Evolutionary conservation across 768 basidiomycete species (phyloP).

Genomic region (Ephemerocybe angulata): DNA sequence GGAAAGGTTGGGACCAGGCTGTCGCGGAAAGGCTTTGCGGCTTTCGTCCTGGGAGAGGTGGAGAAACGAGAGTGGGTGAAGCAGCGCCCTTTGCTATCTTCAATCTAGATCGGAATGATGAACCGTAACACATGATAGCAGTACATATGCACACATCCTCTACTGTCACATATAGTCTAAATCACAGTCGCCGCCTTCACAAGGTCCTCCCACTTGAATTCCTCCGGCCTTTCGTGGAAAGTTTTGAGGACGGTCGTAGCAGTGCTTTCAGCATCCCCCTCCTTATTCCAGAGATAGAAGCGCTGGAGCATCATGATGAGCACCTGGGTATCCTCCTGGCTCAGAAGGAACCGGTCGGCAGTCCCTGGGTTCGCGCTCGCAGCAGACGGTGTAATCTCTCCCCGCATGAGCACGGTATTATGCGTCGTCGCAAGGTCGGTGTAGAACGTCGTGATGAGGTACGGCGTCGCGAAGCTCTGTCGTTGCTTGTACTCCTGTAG

Average conservation of each 20-base stretch:
- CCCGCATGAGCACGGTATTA: slow-evolving; percentile 79
- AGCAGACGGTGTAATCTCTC: slow-evolving; percentile 80
- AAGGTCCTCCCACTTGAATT: slow-evolving; percentile 82
- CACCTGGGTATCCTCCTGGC: slow-evolving; percentile 80
- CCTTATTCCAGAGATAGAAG: slow-evolving; percentile 70
- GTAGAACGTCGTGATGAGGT: slow-evolving; percentile 87
- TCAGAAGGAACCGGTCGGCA: slow-evolving; percentile 56
- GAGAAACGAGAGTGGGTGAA: slow-evolving; percentile 57
- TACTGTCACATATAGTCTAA: not conserved
- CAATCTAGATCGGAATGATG: slow-evolving; percentile 13
- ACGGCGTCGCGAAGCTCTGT: slow-evolving; percentile 82
- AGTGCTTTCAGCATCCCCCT: slow-evolving; percentile 29
- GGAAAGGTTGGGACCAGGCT: slow-evolving; percentile 47
- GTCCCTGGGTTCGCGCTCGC: slow-evolving; percentile 29
- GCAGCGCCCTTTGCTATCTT: slow-evolving; percentile 43
- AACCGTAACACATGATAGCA: not conserved
- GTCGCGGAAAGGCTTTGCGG: slow-evolving; percentile 55
- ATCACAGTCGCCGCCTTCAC: slow-evolving; percentile 41
- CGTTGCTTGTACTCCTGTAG: slow-evolving; percentile 90
- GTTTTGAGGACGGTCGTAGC: slow-evolving; percentile 52
- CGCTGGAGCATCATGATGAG: slow-evolving; percentile 78
- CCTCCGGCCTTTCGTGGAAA: slow-evolving; percentile 75
- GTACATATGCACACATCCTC: not conserved
- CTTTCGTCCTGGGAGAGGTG: slow-evolving; percentile 57
- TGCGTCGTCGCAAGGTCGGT: slow-evolving; percentile 82